phyloP scores from a whole-genome alignment of 1,139 yeast species.

The Eremothecium coryli region DNA sequence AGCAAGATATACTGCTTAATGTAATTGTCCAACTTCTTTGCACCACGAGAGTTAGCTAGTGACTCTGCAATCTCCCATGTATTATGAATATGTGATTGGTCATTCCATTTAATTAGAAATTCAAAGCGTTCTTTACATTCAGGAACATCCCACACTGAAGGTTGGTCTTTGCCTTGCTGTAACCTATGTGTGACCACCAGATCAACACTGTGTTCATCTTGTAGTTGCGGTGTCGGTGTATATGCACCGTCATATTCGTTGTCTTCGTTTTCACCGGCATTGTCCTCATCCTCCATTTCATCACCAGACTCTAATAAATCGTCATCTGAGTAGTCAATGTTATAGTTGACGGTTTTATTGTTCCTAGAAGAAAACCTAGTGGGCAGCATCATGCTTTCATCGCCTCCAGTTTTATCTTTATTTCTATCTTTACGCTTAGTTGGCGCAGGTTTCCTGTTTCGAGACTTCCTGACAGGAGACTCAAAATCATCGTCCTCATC shows the following conservation, averaged over 20 bases:
- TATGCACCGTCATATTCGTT: conserved; percentile 28
- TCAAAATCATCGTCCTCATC: conserved; percentile 20
- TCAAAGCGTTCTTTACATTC: conserved; percentile 54
- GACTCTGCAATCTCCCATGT: conserved; percentile 78
- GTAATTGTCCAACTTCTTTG: conserved; percentile 82
- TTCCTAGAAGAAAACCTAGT: conserved; percentile 75
- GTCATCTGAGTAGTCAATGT: conserved; percentile 63
- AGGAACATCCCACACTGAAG: conserved; percentile 33
- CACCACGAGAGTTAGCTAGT: conserved; percentile 49
- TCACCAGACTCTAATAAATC: conserved; percentile 50
- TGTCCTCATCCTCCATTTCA: conserved; percentile 32
- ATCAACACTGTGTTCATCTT: conserved; percentile 33
- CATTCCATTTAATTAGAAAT: conserved; percentile 79
- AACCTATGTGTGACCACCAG: conserved; percentile 32
- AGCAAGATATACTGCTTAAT: conserved; percentile 64
- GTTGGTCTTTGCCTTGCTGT: conserved; percentile 22
- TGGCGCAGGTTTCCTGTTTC: conserved; percentile 18
- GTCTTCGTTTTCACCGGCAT: conserved; percentile 14
- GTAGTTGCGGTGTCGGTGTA: conserved; percentile 23
- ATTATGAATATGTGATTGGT: conserved; percentile 83
- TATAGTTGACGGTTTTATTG: conserved; percentile 61
- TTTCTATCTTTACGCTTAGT: conserved; percentile 18
- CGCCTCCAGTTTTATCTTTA: conserved; percentile 16
- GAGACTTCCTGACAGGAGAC: conserved; percentile 7
- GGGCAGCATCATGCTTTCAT: conserved; percentile 23